Evolutionary conservation across 345 rosid genomes (phyloP).

Genomic region (Aquilaria yunnanensis): DNA sequence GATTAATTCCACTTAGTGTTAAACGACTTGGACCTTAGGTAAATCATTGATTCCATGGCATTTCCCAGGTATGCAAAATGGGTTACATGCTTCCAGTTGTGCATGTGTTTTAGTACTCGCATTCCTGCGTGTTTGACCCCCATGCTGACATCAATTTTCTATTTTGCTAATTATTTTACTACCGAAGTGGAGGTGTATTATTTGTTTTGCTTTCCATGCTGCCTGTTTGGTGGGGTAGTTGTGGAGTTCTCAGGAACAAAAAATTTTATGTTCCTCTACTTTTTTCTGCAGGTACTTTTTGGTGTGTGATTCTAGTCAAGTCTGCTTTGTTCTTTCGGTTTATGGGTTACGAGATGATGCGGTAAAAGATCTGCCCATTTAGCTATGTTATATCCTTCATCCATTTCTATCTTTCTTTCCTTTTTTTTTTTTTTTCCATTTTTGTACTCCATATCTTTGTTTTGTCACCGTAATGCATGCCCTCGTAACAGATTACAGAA

Average conservation of each 20-base stretch:
- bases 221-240: background rate
- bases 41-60: too few relatives aligned
- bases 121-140: too few relatives aligned
- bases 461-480: constrained; percentile 1
- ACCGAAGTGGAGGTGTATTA: too few relatives aligned
- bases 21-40: too few relatives aligned
- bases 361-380: constrained; percentile 29
- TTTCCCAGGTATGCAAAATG: too few relatives aligned
- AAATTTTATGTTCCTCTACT: constrained; percentile 2
- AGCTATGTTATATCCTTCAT: background rate
- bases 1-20: too few relatives aligned
- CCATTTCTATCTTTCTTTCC: background rate
- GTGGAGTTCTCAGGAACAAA: background rate
- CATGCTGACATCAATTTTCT: too few relatives aligned
- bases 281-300: constrained; percentile 47
- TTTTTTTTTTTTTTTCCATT: background rate
- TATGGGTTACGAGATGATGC: constrained; percentile 42
- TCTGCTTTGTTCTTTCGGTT: constrained; percentile 53
- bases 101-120: too few relatives aligned
- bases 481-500: constrained; percentile 51
- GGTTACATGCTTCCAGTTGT: too few relatives aligned
- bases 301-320: constrained; percentile 58
- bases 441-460: background rate
- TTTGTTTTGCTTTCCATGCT: too few relatives aligned
- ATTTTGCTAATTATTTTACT: too few relatives aligned